A percentile compares a stretch with the other conserved stretches of the same genome.
Evolutionary conservation across 495 filamentous ascomycete genomes (phyloP).

Genomic region (Bryoglossum gracile): DNA sequence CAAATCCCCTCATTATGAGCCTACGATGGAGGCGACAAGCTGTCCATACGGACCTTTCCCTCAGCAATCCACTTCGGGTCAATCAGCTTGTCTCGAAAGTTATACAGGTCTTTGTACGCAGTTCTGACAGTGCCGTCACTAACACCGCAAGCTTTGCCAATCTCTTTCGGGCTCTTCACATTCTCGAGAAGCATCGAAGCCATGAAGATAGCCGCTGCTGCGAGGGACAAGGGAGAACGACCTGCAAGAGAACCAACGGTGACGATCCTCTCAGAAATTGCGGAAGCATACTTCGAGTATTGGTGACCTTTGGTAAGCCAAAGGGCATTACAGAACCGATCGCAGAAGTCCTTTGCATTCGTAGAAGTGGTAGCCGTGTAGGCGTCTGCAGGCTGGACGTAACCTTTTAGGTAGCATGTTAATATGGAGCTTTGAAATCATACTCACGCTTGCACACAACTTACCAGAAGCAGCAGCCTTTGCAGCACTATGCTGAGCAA

Average conservation of each 20-base stretch:
- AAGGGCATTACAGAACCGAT: constrained; percentile 81
- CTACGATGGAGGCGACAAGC: too few species aligned
- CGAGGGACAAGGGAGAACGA: constrained; percentile 88
- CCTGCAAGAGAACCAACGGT: constrained; percentile 74
- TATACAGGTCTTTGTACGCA: constrained; percentile 82
- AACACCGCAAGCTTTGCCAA: constrained; percentile 71
- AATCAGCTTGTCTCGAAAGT: constrained; percentile 63
- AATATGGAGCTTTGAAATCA: constrained; percentile 14
- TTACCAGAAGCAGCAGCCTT: constrained; percentile 42
- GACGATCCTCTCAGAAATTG: constrained; percentile 63
- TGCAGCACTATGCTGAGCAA: constrained; percentile 52
- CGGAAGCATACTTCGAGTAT: too few species aligned
- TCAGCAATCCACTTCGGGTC: constrained; percentile 65
- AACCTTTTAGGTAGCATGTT: constrained; percentile 22
- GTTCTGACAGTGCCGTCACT: constrained; percentile 94
- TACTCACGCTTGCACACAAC: constrained; percentile 17
- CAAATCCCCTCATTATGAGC: too few species aligned
- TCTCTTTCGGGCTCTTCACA: constrained; percentile 74
- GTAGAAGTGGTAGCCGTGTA: constrained; percentile 74
- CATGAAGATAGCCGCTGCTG: constrained; percentile 95
- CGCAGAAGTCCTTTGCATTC: constrained; percentile 76
- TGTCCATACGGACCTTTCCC: constrained; percentile 58
- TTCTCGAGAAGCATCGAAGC: constrained; percentile 75
- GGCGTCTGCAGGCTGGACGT: constrained; percentile 32
- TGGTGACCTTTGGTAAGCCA: constrained; percentile 53